Percentiles rank a stretch among this genome's conserved stretches.
These are phyloP conservation scores for Ascochyta fabae DNA, from an alignment of 2,329 filamentous ascomycete species.

Conservation along the genomic window DNA sequence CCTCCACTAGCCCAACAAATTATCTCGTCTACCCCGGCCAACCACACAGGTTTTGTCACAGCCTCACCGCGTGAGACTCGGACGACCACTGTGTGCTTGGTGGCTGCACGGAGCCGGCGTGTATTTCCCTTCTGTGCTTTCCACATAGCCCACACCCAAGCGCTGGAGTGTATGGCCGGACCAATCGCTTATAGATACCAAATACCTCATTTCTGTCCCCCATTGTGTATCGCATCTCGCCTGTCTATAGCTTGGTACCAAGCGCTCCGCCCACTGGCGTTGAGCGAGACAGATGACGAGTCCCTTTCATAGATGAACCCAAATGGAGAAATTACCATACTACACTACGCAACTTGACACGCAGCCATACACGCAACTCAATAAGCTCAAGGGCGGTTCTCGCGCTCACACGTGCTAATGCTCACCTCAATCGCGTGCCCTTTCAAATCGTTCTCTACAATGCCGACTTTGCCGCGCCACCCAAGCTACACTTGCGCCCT, in stretches of 20 bases:
- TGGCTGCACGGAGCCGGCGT: not conserved
- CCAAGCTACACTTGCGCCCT: not conserved
- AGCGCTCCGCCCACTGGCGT: conserved; percentile 39
- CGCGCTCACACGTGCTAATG: not conserved
- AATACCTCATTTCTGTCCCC: conserved; percentile 12
- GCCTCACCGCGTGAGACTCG: not conserved
- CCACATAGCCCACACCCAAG: conserved; percentile 42
- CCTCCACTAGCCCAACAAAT: conserved; percentile 1
- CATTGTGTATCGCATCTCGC: conserved; percentile 28
- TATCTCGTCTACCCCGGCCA: conserved; percentile 1
- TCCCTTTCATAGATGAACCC: conserved; percentile 10
- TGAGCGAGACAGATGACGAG: conserved; percentile 43
- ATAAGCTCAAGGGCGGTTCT: not conserved
- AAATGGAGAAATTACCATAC: conserved; percentile 1
- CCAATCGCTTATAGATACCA: conserved; percentile 37
- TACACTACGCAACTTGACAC: not conserved
- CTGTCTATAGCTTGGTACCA: conserved; percentile 36
- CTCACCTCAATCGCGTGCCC: not conserved
- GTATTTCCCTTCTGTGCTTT: conserved; percentile 20
- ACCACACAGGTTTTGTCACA: conserved; percentile 16
- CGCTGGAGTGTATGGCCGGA: conserved; percentile 44
- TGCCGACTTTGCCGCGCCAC: conserved; percentile 8
- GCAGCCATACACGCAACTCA: not conserved
- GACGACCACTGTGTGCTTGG: not conserved
- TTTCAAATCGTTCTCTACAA: not conserved